A percentile compares a stretch with the other conserved stretches of the same genome.
Evolutionary conservation across 2,329 filamentous ascomycete species (phyloP).

Genomic region (Phyllosticta citribraziliensis): DNA sequence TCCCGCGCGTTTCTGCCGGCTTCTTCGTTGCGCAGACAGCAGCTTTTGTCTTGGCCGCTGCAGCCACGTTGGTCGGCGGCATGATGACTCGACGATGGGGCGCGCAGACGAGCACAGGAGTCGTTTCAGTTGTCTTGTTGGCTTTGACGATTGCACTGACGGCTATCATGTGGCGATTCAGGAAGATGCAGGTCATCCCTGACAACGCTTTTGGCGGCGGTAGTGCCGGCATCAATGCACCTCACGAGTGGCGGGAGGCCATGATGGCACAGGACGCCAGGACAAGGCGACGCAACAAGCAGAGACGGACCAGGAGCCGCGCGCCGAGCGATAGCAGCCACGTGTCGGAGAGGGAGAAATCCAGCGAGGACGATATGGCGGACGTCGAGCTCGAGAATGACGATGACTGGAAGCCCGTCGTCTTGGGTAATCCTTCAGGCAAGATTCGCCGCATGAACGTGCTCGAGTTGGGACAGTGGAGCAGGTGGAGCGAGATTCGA

Average conservation of each 20-base stretch:
- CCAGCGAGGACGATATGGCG: slow-evolving; percentile 27
- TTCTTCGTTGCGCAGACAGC: slow-evolving; percentile 62
- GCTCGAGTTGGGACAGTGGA: slow-evolving; percentile 58
- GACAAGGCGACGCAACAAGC: slow-evolving; percentile 27
- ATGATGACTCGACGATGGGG: slow-evolving; percentile 55
- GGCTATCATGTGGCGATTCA: slow-evolving; percentile 53
- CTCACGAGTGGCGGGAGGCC: slow-evolving; percentile 25
- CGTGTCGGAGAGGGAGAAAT: slow-evolving; percentile 21
- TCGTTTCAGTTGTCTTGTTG: slow-evolving; percentile 58
- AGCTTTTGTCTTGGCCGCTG: slow-evolving; percentile 59
- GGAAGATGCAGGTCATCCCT: slow-evolving; percentile 58
- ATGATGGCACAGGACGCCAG: slow-evolving; percentile 46
- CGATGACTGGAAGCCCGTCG: slow-evolving; percentile 56
- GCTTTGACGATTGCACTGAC: slow-evolving; percentile 55
- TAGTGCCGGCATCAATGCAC: slow-evolving; percentile 6
- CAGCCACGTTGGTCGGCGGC: slow-evolving; percentile 61
- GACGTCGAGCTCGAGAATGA: slow-evolving; percentile 35
- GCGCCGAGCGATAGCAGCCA: not conserved
- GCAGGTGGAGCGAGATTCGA: slow-evolving; percentile 62
- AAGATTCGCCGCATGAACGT: slow-evolving; percentile 61
- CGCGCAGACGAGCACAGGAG: slow-evolving; percentile 56
- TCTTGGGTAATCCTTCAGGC: slow-evolving; percentile 62
- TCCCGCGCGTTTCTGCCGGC: slow-evolving; percentile 62
- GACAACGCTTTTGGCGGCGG: slow-evolving; percentile 39
- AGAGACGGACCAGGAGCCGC: slow-evolving; percentile 12